phyloP scores from a whole-genome alignment of 2,329 filamentous ascomycete species.

The Pezicula neosporulosa region DNA sequence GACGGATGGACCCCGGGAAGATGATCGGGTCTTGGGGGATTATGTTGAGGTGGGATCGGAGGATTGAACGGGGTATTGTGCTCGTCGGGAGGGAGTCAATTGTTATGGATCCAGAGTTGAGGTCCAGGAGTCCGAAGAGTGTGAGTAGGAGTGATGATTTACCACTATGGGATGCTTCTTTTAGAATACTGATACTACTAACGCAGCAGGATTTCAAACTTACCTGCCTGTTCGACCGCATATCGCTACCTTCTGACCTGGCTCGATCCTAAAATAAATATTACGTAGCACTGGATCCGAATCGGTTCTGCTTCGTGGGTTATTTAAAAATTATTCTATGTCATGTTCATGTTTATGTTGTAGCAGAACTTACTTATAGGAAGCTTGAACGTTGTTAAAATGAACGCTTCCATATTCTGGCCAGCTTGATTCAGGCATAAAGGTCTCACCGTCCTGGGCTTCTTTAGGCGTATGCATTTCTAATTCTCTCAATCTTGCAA shows the following conservation, averaged over 20 bases:
- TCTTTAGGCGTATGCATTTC: not conserved
- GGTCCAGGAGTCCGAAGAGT: too few relatives aligned
- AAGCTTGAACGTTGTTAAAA: conserved; percentile 3
- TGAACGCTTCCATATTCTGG: conserved; percentile 19
- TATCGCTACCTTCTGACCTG: conserved; percentile 44
- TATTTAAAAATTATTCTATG: too few relatives aligned
- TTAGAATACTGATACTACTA: too few relatives aligned
- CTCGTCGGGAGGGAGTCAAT: too few relatives aligned
- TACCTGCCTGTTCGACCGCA: conserved; percentile 46
- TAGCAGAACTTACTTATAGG: not conserved
- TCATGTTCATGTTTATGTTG: too few relatives aligned
- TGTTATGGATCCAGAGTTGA: too few relatives aligned
- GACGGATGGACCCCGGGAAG: conserved; percentile 24
- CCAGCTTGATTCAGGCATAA: conserved; percentile 19
- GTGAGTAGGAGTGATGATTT: too few relatives aligned
- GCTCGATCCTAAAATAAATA: not conserved
- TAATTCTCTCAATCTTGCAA: conserved; percentile 44
- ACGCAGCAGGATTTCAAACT: too few relatives aligned
- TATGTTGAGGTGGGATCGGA: too few relatives aligned
- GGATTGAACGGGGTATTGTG: too few relatives aligned
- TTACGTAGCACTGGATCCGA: not conserved
- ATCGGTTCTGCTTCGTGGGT: not conserved
- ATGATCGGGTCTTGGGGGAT: too few relatives aligned
- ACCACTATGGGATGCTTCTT: too few relatives aligned
- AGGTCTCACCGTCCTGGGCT: not conserved